These are phyloP conservation scores for Pseudocercospora macadamiae DNA, from an alignment of 2,329 filamentous ascomycete genomes.

Conservation along the genomic window DNA sequence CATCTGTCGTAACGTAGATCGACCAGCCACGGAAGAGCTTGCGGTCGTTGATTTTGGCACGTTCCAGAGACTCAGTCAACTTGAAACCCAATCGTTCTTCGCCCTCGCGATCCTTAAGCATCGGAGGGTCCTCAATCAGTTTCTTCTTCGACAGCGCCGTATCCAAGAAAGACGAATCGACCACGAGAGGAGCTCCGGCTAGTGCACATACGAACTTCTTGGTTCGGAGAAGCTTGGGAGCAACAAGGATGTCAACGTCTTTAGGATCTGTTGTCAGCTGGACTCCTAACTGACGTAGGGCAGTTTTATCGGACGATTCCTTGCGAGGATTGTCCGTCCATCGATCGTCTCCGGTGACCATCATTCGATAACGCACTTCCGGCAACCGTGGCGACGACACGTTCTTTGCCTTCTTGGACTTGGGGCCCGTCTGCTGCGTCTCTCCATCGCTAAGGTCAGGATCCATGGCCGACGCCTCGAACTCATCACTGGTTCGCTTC, in stretches of 20 bases:
- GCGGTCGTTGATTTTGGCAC: constrained; percentile 76
- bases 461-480: constrained; percentile 44
- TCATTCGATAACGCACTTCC: constrained; percentile 71
- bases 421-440: constrained; percentile 47
- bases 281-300: constrained; percentile 81
- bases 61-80: constrained; percentile 67
- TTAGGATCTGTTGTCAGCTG: constrained; percentile 77
- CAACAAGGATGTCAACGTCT: constrained; percentile 82
- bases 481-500: constrained; percentile 45
- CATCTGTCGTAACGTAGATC: constrained; percentile 80
- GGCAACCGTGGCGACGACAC: constrained; percentile 53
- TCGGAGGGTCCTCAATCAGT: constrained; percentile 62
- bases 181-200: constrained; percentile 75
- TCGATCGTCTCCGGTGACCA: constrained; percentile 80
- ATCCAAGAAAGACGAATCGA: constrained; percentile 79
- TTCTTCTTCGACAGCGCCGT: constrained; percentile 70
- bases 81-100: constrained; percentile 73
- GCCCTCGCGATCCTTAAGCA: constrained; percentile 68
- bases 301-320: constrained; percentile 80
- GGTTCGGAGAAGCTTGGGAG: constrained; percentile 83
- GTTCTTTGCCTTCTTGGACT: constrained; percentile 56
- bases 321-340: constrained; percentile 72
- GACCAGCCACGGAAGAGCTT: constrained; percentile 74
- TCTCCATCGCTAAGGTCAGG: constrained; percentile 52
- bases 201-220: constrained; percentile 91